Percentiles rank a stretch among this genome's conserved stretches.
These are phyloP conservation scores for Fonsecaea multimorphosa DNA, from an alignment of 2,329 filamentous ascomycete species.

Conservation along the genomic window DNA sequence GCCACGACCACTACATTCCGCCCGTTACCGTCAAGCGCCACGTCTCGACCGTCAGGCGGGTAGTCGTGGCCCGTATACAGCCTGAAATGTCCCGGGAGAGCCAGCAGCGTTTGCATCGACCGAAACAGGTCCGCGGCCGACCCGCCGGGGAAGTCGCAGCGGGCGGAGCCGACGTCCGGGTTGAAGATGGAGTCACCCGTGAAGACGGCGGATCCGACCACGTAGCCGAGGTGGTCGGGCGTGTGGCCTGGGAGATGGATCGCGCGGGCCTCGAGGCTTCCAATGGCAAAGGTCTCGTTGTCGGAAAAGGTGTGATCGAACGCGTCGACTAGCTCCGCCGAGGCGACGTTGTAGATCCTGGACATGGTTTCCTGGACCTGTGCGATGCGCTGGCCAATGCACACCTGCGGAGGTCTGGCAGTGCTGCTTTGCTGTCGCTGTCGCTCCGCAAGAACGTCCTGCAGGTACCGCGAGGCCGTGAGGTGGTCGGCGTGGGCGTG, in stretches of 20 bases:
- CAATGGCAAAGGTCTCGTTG: slow-evolving; percentile 61
- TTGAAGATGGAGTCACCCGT: slow-evolving; percentile 63
- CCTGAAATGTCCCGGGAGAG: slow-evolving; percentile 52
- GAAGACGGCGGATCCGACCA: slow-evolving; percentile 60
- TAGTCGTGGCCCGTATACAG: slow-evolving; percentile 64
- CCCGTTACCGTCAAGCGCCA: slow-evolving; percentile 40
- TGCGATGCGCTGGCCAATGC: slow-evolving; percentile 64
- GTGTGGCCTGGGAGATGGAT: slow-evolving; percentile 69
- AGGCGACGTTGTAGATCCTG: slow-evolving; percentile 56
- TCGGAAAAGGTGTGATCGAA: slow-evolving; percentile 65
- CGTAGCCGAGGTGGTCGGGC: slow-evolving; percentile 67
- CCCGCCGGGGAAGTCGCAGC: slow-evolving; percentile 63
- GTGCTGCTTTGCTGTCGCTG: slow-evolving; percentile 40
- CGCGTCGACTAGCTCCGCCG: slow-evolving; percentile 52
- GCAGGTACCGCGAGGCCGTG: slow-evolving; percentile 65
- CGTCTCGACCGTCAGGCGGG: slow-evolving; percentile 46
- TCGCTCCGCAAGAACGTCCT: slow-evolving; percentile 49
- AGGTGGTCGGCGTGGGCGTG: slow-evolving; percentile 68
- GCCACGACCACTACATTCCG: too few relatives aligned
- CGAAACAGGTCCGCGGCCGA: slow-evolving; percentile 52
- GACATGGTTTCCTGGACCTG: slow-evolving; percentile 62
- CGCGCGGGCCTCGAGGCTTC: slow-evolving; percentile 54
- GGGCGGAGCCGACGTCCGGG: slow-evolving; percentile 59
- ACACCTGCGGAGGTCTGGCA: slow-evolving; percentile 51
- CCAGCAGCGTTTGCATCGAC: slow-evolving; percentile 54